phyloP scores from a whole-genome alignment of 108 stramenopile genomes.

The Chaetoceros tenuissimus region DNA sequence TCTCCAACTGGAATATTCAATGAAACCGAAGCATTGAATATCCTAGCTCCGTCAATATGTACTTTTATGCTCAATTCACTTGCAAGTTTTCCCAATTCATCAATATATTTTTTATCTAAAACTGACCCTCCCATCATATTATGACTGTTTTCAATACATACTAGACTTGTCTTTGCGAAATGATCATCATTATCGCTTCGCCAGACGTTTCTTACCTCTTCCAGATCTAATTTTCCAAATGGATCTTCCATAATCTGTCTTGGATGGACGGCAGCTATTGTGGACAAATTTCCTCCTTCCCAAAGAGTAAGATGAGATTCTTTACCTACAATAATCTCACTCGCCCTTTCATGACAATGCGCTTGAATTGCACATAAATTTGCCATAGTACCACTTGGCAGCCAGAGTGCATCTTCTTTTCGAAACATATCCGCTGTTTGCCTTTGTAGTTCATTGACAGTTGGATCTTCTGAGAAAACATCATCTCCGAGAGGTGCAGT shows the following conservation, averaged over 20 bases:
- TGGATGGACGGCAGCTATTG: constrained; percentile 68
- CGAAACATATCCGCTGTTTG: constrained; percentile 82
- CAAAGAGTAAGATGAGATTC: constrained; percentile 67
- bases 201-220: constrained; percentile 51
- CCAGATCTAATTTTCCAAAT: constrained; percentile 29
- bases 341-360: constrained; percentile 79
- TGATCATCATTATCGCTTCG: constrained; percentile 83
- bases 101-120: constrained; percentile 68
- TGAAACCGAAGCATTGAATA: constrained; percentile 88
- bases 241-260: constrained; percentile 64
- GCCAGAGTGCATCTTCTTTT: constrained; percentile 86
- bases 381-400: constrained; percentile 96
- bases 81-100: constrained; percentile 60
- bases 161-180: constrained; percentile 73
- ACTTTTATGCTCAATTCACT: constrained; percentile 48
- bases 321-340: constrained; percentile 64
- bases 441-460: constrained; percentile 73
- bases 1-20: constrained; percentile 30
- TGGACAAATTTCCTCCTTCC: constrained; percentile 56
- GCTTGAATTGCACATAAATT: constrained; percentile 87
- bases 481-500: constrained; percentile 89
- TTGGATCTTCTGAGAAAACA: constrained; percentile 95
- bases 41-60: constrained; percentile 90
- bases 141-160: constrained; percentile 95
- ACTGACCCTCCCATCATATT: constrained; percentile 93